Evolutionary conservation across 148 eudicot genomes (phyloP).

Genomic region (Chenopodium berlandieri): DNA sequence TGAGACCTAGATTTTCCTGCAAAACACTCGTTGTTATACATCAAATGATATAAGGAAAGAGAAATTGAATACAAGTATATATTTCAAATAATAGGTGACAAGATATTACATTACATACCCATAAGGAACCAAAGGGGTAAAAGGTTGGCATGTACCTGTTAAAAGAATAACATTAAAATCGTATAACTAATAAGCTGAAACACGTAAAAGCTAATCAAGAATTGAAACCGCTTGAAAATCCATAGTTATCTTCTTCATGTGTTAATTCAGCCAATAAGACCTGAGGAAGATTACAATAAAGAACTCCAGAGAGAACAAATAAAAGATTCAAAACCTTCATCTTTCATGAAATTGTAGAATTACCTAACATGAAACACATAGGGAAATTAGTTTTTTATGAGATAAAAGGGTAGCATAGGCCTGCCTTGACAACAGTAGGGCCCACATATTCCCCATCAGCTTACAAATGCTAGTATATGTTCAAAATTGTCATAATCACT

Average conservation of each 20-base stretch:
- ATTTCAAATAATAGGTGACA: neutral
- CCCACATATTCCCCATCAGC: too few species aligned
- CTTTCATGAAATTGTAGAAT: neutral
- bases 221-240: neutral
- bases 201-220: neutral
- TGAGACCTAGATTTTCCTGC: conserved; percentile 59
- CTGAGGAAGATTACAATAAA: neutral
- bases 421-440: too few species aligned
- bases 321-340: neutral
- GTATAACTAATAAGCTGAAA: neutral
- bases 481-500: too few species aligned
- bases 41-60: neutral
- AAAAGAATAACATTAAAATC: conserved; percentile 7
- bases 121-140: conserved; percentile 77
- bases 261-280: neutral
- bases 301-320: neutral
- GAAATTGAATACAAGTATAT: neutral
- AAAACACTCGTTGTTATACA: neutral
- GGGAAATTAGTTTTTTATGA: too few species aligned
- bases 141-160: conserved; percentile 65
- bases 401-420: too few species aligned
- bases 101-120: conserved; percentile 48
- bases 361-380: too few species aligned
- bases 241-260: neutral
- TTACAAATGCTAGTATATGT: too few species aligned